These are phyloP conservation scores for Colletotrichum falcatum DNA, from an alignment of 2,329 filamentous ascomycete genomes.

Conservation along the genomic window DNA sequence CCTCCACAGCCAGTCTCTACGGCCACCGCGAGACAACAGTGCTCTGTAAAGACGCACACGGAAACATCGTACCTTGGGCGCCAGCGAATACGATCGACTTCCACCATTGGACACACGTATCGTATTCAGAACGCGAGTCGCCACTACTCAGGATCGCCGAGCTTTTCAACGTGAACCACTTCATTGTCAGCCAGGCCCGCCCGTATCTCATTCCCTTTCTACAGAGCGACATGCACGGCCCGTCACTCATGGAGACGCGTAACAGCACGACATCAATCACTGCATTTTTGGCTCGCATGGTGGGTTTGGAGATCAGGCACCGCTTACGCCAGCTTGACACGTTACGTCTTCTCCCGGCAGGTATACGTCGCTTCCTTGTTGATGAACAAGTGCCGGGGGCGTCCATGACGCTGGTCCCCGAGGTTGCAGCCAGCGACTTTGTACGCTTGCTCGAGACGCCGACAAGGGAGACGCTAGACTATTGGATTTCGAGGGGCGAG, in stretches of 20 bases:
- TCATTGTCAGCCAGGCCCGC: slow-evolving; percentile 91
- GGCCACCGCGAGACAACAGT: slow-evolving; percentile 73
- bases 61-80: slow-evolving; percentile 80
- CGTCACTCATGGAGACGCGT: slow-evolving; percentile 70
- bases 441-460: slow-evolving; percentile 85
- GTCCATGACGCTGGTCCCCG: slow-evolving; percentile 84
- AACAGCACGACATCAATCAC: slow-evolving; percentile 69
- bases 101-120: slow-evolving; percentile 75
- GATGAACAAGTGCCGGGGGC: slow-evolving; percentile 85
- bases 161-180: slow-evolving; percentile 94
- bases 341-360: slow-evolving; percentile 76
- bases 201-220: slow-evolving; percentile 91
- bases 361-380: slow-evolving; percentile 80
- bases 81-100: slow-evolving; percentile 71
- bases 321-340: slow-evolving; percentile 85
- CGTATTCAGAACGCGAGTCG: slow-evolving; percentile 73
- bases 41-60: slow-evolving; percentile 81
- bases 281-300: slow-evolving; percentile 72
- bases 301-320: slow-evolving; percentile 83
- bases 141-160: slow-evolving; percentile 79
- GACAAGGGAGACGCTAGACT: slow-evolving; percentile 78
- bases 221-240: slow-evolving; percentile 82
- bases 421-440: slow-evolving; percentile 80
- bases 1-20: slow-evolving; percentile 73
- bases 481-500: slow-evolving; percentile 90